Percentiles rank a stretch among this genome's conserved stretches.
These are phyloP conservation scores for Microbotryum lychnidis-dioicae DNA, from an alignment of 1,284 basidiomycete species.

Conservation along the genomic window DNA sequence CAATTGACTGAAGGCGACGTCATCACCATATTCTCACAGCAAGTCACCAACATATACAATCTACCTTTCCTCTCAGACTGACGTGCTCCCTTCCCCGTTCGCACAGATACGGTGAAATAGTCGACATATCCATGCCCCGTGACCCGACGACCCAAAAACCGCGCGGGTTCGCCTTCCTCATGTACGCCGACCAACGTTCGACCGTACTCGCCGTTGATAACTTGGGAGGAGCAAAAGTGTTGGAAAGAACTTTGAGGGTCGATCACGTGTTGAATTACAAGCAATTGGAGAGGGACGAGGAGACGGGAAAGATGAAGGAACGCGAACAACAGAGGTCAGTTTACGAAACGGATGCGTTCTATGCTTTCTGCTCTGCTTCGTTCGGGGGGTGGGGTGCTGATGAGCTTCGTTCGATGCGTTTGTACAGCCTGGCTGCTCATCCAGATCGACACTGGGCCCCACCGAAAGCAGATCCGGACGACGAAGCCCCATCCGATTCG, in stretches of 20 bases:
- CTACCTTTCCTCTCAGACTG: not conserved
- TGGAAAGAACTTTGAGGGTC: constrained; percentile 49
- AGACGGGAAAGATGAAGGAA: constrained; percentile 82
- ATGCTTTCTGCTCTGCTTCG: too few species aligned
- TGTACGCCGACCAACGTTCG: constrained; percentile 97
- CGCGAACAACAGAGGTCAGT: constrained; percentile 68
- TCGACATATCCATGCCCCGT: constrained; percentile 88
- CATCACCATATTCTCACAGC: constrained; percentile 96
- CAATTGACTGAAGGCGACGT: constrained; percentile 97
- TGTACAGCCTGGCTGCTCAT: constrained; percentile 22
- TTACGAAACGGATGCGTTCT: too few species aligned
- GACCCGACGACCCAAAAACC: constrained; percentile 82
- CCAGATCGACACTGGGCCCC: constrained; percentile 13
- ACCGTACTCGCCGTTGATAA: constrained; percentile 97
- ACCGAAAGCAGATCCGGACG: constrained; percentile 44
- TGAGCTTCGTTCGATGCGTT: not conserved
- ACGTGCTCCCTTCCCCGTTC: not conserved
- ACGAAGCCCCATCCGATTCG: constrained; percentile 52
- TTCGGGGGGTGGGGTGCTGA: not conserved
- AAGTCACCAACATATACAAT: constrained; percentile 38
- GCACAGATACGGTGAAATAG: constrained; percentile 80
- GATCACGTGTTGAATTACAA: constrained; percentile 94
- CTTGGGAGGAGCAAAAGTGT: constrained; percentile 84
- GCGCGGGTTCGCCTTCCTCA: constrained; percentile 89
- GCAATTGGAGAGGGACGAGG: constrained; percentile 69